Conservation (phyloP, 768 basidiomycete genomes). For the Pleurotus eryngii region DNA sequence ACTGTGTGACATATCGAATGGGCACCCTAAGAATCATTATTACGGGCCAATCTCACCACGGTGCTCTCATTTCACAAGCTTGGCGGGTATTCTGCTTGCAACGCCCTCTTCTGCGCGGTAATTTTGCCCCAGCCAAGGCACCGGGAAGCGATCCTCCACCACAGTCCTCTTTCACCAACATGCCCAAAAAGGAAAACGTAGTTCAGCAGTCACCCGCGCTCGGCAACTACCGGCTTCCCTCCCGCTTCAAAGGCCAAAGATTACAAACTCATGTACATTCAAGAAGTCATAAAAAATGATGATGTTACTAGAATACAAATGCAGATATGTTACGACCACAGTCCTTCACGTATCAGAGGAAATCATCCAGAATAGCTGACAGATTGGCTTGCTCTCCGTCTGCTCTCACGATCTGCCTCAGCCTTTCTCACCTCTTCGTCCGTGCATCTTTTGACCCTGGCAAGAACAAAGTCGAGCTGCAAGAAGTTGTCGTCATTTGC, state of each 20-base stretch:
- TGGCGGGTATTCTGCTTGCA: too few relatives aligned
- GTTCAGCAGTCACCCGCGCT: background rate
- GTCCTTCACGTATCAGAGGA: background rate
- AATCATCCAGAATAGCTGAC: background rate
- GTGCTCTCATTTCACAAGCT: too few relatives aligned
- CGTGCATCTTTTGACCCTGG: slow-evolving; percentile 50
- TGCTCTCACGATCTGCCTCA: slow-evolving; percentile 16
- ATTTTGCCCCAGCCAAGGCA: too few relatives aligned
- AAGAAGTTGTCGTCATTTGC: slow-evolving; percentile 71
- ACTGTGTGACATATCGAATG: slow-evolving; percentile 4
- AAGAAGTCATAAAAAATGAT: background rate
- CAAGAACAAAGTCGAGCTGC: slow-evolving; percentile 73
- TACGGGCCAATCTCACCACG: too few relatives aligned
- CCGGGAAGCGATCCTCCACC: background rate
- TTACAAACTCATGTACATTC: background rate
- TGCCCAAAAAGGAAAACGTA: slow-evolving; percentile 2
- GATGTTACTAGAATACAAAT: background rate
- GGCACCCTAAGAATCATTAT: background rate
- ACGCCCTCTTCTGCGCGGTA: too few relatives aligned
- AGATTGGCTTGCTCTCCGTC: background rate
- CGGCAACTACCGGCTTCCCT: slow-evolving; percentile 1
- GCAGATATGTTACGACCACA: background rate
- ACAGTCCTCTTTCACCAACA: background rate
- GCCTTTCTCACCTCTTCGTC: slow-evolving; percentile 27
- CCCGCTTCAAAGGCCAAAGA: background rate